Evolutionary conservation across 176 grass and related monocot species (phyloP).

Genomic region (Urochloa ruziziensis): DNA sequence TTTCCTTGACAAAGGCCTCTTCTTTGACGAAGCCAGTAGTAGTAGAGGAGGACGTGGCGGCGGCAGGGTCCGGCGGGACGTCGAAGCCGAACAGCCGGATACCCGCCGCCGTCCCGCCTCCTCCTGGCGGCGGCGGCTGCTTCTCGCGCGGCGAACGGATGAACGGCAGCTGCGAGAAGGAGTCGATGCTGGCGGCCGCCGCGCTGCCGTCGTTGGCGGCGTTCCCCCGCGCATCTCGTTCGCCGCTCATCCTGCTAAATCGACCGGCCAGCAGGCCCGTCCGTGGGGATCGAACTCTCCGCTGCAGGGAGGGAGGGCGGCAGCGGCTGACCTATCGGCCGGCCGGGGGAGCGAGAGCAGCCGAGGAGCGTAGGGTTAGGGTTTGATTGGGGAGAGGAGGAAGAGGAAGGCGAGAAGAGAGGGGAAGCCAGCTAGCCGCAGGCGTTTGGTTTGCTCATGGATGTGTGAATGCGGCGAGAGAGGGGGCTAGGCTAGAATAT

Average conservation of each 20-base stretch:
- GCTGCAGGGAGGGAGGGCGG: no score
- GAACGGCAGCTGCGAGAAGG: conserved; percentile 81
- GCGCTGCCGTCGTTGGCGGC: not conserved
- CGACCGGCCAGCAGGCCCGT: not conserved
- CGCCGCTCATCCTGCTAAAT: conserved; percentile 55
- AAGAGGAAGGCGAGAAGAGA: not conserved
- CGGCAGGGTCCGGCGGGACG: conserved; percentile 40
- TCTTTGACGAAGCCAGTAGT: not conserved
- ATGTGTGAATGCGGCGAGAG: not conserved
- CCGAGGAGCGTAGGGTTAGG: conserved; percentile 20
- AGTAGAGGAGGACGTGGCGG: not conserved
- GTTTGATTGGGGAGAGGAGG: conserved; percentile 32
- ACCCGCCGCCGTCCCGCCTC: not conserved
- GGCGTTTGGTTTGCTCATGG: not conserved
- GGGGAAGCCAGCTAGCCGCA: not conserved
- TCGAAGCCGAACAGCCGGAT: conserved; percentile 82
- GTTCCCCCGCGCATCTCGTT: conserved; percentile 45
- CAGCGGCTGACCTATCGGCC: no score
- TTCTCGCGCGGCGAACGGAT: conserved; percentile 25
- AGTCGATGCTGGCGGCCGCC: conserved; percentile 47
- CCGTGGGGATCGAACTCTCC: no score
- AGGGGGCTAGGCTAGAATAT: conserved; percentile 2
- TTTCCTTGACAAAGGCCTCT: not conserved
- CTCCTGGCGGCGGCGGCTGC: conserved; percentile 7
- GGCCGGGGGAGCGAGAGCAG: not conserved